Evolutionary conservation across 176 grass and related monocot species (phyloP), one percentile per base, ranked within the genome.

Genomic region (Musa schizocarpa): DNA sequence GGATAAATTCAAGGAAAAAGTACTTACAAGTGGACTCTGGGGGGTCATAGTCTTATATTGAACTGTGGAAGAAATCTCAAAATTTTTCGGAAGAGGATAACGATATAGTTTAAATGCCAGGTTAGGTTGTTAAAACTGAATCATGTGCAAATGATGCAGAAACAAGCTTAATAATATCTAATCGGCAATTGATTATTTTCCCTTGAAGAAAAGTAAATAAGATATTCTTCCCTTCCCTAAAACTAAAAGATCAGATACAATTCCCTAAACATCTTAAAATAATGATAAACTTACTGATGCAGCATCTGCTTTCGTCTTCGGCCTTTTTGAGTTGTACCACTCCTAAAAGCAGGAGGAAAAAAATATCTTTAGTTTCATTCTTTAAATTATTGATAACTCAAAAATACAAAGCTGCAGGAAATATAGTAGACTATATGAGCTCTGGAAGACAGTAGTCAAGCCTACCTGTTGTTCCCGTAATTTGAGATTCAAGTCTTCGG

Each of bases 381-480:
- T 20, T 21, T 74, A 9, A 54, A 54, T 71, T 71, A 17, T 21
- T 20, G 29, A 49, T 51, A 25, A 51, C n/a, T 50, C 13, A 19
- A n/a, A 17, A 57, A 22, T 49, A 5, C 27, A 9, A 69, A 16
- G 29, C 6, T 19, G 50, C 26, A 65, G 74, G 23, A 52, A 54
- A 20, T 17, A 52, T 53, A 12, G 82, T 29, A 76, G 22, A 78
- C 59, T 1, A 75, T 58, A 61, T 78, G 53, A 54, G 12, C 52
- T 19, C 13, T 56, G 24, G 14, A 17, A 70, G 13, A 6, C 34
- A 6, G 17, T 20, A 70, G 43, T 70, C 21, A 78, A 79, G 34
- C 50, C 53, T 65, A 96, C 92, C 86, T 93, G 80, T 68, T 87
- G 86, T 68, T 87, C 77, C 77, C 76, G 84, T 54, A 97, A 75